Base-by-base conservation (phyloP, 2,329 filamentous ascomycete species). In the Fusarium clavum region DNA sequence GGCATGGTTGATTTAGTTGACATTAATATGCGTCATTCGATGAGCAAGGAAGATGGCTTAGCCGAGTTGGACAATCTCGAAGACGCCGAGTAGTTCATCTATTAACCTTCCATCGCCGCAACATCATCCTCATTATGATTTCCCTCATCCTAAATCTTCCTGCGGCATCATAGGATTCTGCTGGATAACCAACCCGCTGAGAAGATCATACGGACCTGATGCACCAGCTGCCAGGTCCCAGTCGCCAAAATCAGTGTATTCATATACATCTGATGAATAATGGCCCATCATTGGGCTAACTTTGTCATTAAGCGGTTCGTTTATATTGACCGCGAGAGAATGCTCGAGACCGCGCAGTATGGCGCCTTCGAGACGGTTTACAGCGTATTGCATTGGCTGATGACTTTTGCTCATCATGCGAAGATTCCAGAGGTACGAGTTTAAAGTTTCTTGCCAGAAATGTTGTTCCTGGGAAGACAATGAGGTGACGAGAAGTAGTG, bases 321-420 rank as follows among this genome's bases (percentile, higher is more conserved):
- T 72, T 18, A 79, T 64, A 40, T 79, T 78, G 20, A 80, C 76
- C 4, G 77, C 79, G 4, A 80, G 73, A 3, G 79, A 77, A 62
- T 80, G 79, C 69, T 80, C 79, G 6, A 80, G 67, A 2, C 79
- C 79, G n/a, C 79, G 77, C 34, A 80, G 67, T 47, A 80, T 79
- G n/a, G 77, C 78, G 32, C 79, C 78, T 49, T 80, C 79, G 8
- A 80, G 74, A 10, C 79, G 76, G 56, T 80, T 80, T 20, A 79
- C 79, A 10, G 79, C 79, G 51, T 80, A 80, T 43, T 76, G 75
- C 73, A 80, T 80, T 5, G 78, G 78, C 27, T 79, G 75, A 56
- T 76, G 75, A 47, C 75, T 77, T 60, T 81, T 80, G 73, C 78
- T 80, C 75, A 77, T 78, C 57, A 76, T 78, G 45, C 68, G 76